Conservation (phyloP, 441 rosid genomes). For the Euphorbia corollata region DNA sequence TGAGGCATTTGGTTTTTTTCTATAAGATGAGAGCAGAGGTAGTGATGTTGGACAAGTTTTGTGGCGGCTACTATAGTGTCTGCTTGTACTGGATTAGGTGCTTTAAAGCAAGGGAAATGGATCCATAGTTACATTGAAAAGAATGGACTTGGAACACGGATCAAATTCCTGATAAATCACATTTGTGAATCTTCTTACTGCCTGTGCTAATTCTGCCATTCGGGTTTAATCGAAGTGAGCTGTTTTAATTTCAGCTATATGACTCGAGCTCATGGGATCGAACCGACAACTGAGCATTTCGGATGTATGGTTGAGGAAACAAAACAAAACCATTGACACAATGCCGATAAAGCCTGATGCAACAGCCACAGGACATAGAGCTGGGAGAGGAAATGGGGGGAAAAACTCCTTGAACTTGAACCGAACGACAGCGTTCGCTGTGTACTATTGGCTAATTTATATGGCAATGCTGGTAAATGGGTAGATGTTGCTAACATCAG, state of each 20-base stretch:
- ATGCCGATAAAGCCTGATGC: conserved; percentile 28
- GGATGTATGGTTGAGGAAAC: conserved; percentile 38
- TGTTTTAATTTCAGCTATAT: conserved; percentile 23
- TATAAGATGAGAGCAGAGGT: conserved; percentile 26
- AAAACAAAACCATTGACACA: conserved; percentile 20
- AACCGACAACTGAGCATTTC: conserved; percentile 32
- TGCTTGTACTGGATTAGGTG: conserved; percentile 30
- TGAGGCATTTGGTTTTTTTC: conserved; percentile 33
- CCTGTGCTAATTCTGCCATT: conserved; percentile 35
- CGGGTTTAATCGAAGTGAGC: conserved; percentile 31
- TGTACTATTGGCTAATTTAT: conserved; percentile 31
- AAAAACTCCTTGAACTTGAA: conserved; percentile 27
- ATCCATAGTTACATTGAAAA: conserved; percentile 26
- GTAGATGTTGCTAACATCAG: conserved; percentile 33
- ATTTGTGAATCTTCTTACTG: conserved; percentile 31
- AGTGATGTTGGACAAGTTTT: conserved; percentile 21
- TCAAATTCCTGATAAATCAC: conserved; percentile 32
- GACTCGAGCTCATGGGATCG: conserved; percentile 22
- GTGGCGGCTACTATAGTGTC: conserved; percentile 34
- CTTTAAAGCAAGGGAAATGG: conserved; percentile 34
- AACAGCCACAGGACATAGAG: conserved; percentile 23
- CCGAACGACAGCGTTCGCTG: conserved; percentile 26
- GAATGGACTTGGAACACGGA: conserved; percentile 27
- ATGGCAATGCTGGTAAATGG: conserved; percentile 32
- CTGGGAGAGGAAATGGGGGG: conserved; percentile 28